These are phyloP conservation scores for Trebouxia sp. DNA, from an alignment of 139 green algal genomes.

Conservation along the genomic window DNA sequence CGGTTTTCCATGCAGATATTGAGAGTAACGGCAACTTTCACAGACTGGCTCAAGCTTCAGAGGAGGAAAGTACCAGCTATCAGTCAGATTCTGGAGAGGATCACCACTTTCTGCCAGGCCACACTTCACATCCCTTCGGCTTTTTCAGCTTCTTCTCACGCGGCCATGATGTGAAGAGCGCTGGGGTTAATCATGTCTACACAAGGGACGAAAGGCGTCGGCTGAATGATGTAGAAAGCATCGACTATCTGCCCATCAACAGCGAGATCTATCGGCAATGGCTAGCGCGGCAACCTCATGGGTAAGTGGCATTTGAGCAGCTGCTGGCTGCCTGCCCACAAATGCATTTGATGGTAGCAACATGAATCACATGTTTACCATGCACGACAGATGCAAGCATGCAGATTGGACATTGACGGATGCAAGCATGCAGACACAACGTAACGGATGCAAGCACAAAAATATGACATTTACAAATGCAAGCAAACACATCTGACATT, in stretches of 20 bases:
- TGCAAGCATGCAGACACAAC: no score
- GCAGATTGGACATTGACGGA: no score
- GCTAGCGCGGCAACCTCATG: conserved; percentile 65
- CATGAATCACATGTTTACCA: no score
- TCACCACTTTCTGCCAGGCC: neutral
- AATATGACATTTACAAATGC: no score
- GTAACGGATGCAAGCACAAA: no score
- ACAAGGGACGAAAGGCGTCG: conserved; percentile 65
- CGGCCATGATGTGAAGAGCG: conserved; percentile 29
- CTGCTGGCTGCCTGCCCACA: no score
- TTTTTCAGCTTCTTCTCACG: neutral
- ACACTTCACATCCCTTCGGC: neutral
- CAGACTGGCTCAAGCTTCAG: neutral
- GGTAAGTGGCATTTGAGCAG: conserved; percentile 21
- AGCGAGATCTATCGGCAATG: conserved; percentile 77
- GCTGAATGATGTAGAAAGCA: conserved; percentile 73
- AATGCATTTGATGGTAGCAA: no score
- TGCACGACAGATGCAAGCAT: no score
- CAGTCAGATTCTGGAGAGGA: conserved; percentile 11
- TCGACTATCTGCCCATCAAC: conserved; percentile 90
- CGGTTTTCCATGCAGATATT: neutral
- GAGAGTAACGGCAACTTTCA: neutral
- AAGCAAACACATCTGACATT: no score
- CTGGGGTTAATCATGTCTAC: conserved; percentile 70
- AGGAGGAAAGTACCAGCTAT: conserved; percentile 23